Evolutionary conservation across 2,329 filamentous ascomycete genomes (phyloP), one percentile per base, ranked within the genome.

Genomic region (Huntiella bhutanensis): DNA sequence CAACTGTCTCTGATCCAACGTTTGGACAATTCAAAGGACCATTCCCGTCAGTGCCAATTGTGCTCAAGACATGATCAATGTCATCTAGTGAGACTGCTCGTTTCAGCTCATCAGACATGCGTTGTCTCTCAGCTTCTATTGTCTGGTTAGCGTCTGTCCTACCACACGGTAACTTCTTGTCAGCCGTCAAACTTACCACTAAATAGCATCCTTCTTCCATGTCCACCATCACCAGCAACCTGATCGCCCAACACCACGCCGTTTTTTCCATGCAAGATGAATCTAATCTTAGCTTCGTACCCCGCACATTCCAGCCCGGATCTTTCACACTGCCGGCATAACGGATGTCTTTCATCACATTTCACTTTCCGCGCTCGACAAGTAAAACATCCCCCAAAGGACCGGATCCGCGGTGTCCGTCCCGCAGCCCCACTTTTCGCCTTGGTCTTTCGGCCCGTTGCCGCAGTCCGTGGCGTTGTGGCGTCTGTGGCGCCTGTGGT

Each of bases 361-460:
- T 49, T 49, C 15, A 46, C 47, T 41, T 49, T 49, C 38, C 47
- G 47, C 11, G 47, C 33, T 32, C 47, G 37, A 35, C 47, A 49
- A 3, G 47, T 49, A 22, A 49, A 49, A 15, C 47, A 49, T 11
- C 43, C 47, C 2, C 47, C 47, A 38, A 49, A 49, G 2, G 47
- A 49, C 6, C 47, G 42, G 8, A 41, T 42, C 5, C 47, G 42
- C 8, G 42, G 39, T 7, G 47, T 22, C 17, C 37, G 36, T 11
- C 43, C 17, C 15, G 12, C 7, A 28, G 22, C 6, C 22, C 22
- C 22, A 28, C 22, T 28, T 28, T 28, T 28, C 22, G 22, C 3
- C 22, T 28, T 28, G 22, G 22, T 28, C 22, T 28, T 28, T 28
- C 22, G 22, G 22, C 22, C 22, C 7, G 22, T 7, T 6, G 22